A percentile compares a stretch with the other conserved stretches of the same genome.
Evolutionary conservation across 169 alveolate species (phyloP).

Genomic region (Perkinsus chesapeaki): DNA sequence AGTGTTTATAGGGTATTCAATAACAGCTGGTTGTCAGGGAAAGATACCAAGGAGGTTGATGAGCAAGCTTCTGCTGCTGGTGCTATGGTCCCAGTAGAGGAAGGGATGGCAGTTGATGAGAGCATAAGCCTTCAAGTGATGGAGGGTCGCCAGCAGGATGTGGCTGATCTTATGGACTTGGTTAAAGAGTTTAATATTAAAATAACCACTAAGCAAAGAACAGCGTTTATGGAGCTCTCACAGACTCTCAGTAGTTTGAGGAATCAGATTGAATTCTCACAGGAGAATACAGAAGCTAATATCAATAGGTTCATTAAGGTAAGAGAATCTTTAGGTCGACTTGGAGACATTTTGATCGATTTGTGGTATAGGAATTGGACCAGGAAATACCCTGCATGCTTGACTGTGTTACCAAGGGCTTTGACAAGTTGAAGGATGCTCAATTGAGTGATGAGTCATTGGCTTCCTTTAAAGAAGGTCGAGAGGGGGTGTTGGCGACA

Average conservation of each 20-base stretch:
- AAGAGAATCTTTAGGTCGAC: neutral
- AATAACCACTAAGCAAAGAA: neutral
- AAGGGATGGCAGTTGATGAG: neutral
- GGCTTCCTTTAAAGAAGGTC: constrained; percentile 18
- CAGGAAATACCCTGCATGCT: constrained; percentile 11
- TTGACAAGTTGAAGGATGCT: neutral
- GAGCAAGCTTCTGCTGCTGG: no score
- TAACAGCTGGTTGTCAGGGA: no score
- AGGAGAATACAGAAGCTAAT: constrained; percentile 12
- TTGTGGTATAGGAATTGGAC: constrained; percentile 17
- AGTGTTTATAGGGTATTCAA: neutral
- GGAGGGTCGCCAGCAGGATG: constrained; percentile 2
- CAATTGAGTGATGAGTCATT: neutral
- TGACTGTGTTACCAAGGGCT: constrained; percentile 7
- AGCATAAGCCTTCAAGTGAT: neutral
- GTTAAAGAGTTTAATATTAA: constrained; percentile 8
- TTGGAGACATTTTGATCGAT: neutral
- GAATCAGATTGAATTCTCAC: constrained; percentile 26
- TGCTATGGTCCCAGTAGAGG: neutral
- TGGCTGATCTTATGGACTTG: constrained; percentile 19
- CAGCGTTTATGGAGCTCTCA: constrained; percentile 12
- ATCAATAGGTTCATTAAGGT: constrained; percentile 13
- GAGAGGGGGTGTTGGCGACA: constrained; percentile 12
- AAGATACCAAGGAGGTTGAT: no score
- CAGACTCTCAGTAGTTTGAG: constrained; percentile 17